phyloP scores from a whole-genome alignment of 495 filamentous ascomycete species.

The Hypoxylon lenormandii region DNA sequence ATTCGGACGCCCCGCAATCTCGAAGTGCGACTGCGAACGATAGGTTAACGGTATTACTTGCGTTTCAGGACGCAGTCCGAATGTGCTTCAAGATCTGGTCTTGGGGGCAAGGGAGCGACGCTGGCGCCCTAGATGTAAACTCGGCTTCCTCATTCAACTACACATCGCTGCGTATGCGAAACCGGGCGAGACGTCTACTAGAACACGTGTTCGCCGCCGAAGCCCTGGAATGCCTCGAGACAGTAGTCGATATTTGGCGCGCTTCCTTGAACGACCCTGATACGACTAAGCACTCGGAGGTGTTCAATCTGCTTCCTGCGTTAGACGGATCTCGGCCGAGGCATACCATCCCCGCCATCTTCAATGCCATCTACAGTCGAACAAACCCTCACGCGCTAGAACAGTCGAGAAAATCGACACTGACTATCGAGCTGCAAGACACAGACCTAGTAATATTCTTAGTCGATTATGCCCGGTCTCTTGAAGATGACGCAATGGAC shows the following conservation, averaged over 20 bases:
- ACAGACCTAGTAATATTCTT: constrained; percentile 86
- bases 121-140: constrained; percentile 68
- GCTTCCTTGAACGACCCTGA: constrained; percentile 54
- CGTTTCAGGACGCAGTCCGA: constrained; percentile 93
- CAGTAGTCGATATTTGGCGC: constrained; percentile 84
- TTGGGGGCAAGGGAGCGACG: constrained; percentile 78
- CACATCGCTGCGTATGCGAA: constrained; percentile 87
- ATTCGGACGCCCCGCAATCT: constrained; percentile 77
- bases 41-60: constrained; percentile 89
- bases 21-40: constrained; percentile 89
- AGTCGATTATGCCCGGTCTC: constrained; percentile 84
- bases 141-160: constrained; percentile 88
- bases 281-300: constrained; percentile 58
- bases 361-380: constrained; percentile 94
- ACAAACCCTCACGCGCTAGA: constrained; percentile 87
- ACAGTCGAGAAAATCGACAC: constrained; percentile 79
- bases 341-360: constrained; percentile 93
- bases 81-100: constrained; percentile 95
- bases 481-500: constrained; percentile 99
- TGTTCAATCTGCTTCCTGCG: constrained; percentile 88
- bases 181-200: constrained; percentile 84
- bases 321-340: constrained; percentile 91
- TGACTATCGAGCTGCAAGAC: constrained; percentile 85
- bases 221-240: constrained; percentile 94
- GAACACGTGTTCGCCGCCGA: constrained; percentile 95